Percentiles rank a stretch among this genome's conserved stretches.
phyloP scores from a whole-genome alignment of 179 eudicot species.

The Beta macrorhiza region DNA sequence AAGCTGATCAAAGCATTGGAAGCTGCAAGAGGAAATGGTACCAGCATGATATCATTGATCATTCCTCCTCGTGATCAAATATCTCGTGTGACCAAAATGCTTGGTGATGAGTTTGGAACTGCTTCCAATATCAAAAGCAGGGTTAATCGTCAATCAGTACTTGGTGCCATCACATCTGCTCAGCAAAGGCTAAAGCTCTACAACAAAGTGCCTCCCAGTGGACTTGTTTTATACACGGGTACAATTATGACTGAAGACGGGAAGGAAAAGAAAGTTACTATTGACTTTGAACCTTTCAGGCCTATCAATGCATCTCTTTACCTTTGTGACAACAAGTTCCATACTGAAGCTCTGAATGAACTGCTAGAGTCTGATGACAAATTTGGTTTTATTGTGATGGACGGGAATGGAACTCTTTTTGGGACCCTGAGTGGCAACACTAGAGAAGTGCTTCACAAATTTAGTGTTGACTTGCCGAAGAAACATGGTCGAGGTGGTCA shows the following conservation, averaged over 20 bases:
- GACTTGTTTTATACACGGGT: constrained; percentile 11
- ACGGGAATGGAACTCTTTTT: constrained; percentile 15
- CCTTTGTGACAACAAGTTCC: constrained; percentile 16
- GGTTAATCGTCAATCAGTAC: constrained; percentile 5
- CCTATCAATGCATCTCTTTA: constrained; percentile 11
- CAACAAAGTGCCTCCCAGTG: constrained; percentile 7
- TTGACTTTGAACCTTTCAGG: neutral
- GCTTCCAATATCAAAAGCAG: constrained; percentile 13
- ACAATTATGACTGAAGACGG: constrained; percentile 13
- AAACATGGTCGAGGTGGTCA: constrained; percentile 13
- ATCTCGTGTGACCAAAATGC: constrained; percentile 2
- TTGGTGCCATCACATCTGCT: constrained; percentile 11
- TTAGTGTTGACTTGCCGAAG: constrained; percentile 13
- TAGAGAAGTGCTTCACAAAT: constrained; percentile 14
- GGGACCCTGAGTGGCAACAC: constrained; percentile 9
- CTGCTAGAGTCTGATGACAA: constrained; percentile 16
- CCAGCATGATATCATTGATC: constrained; percentile 8
- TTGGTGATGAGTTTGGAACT: constrained; percentile 10
- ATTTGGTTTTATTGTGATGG: constrained; percentile 12
- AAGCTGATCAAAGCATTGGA: constrained; percentile 3
- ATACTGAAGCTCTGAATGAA: constrained; percentile 7
- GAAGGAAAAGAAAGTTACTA: constrained; percentile 11
- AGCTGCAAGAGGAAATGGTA: constrained; percentile 9
- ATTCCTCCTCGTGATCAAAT: constrained; percentile 10
- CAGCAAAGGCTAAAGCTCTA: constrained; percentile 7